Evolutionary conservation across 1,284 basidiomycete genomes (phyloP).

Genomic region (Naganishia cerealis): DNA sequence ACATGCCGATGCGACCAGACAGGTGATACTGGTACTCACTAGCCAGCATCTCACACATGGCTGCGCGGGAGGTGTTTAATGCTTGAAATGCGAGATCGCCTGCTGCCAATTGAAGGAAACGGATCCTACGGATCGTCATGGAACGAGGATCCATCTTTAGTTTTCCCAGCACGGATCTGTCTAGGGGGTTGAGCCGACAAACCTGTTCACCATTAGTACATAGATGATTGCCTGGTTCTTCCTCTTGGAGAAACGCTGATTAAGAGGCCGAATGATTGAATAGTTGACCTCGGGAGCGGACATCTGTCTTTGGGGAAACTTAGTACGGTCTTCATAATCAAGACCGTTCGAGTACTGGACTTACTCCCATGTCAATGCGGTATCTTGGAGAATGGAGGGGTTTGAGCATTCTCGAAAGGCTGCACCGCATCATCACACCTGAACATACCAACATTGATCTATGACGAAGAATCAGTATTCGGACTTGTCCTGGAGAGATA

Average conservation of each 20-base stretch:
- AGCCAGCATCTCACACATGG: conserved; percentile 76
- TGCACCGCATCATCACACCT: not conserved
- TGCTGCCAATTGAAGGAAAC: conserved; percentile 57
- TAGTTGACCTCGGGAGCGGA: conserved; percentile 82
- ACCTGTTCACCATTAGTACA: conserved; percentile 51
- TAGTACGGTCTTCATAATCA: not conserved
- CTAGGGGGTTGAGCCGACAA: not conserved
- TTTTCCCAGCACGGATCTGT: conserved; percentile 39
- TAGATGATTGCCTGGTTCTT: conserved; percentile 61
- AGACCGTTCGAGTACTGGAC: conserved; percentile 46
- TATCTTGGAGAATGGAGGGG: conserved; percentile 57
- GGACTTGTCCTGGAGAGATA: not conserved
- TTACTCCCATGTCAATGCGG: conserved; percentile 76
- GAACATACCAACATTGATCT: conserved; percentile 27
- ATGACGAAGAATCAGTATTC: not conserved
- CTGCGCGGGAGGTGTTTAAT: conserved; percentile 68
- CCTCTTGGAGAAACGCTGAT: conserved; percentile 72
- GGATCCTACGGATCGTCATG: conserved; percentile 60
- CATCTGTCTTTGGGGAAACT: conserved; percentile 61
- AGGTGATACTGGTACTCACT: conserved; percentile 45
- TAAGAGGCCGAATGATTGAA: conserved; percentile 73
- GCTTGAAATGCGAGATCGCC: conserved; percentile 72
- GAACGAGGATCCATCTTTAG: conserved; percentile 62
- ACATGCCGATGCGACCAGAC: conserved; percentile 8
- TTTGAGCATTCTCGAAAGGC: conserved; percentile 31